phyloP scores from a whole-genome alignment of 106 monocot genomes.

The Hemerocallis citrina region DNA sequence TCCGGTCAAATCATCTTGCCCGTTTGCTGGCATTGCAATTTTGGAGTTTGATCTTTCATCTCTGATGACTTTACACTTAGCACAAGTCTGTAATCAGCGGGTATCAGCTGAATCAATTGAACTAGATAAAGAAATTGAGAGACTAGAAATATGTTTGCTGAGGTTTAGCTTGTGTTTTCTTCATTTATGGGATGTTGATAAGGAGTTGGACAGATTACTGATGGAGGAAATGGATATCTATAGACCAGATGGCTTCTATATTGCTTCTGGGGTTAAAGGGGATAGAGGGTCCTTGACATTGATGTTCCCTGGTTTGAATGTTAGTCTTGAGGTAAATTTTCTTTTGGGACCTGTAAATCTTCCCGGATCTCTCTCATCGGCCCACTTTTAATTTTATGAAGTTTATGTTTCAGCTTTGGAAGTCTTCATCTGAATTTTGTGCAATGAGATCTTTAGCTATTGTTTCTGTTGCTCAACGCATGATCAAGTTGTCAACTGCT shows the following conservation, averaged over 20 bases:
- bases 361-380: not conserved
- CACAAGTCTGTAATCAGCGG: conserved; percentile 16
- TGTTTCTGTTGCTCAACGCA: conserved; percentile 89
- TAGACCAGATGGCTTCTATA: conserved; percentile 55
- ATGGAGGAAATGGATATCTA: conserved; percentile 65
- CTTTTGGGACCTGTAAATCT: conserved; percentile 1
- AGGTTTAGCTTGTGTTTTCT: conserved; percentile 78
- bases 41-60: conserved; percentile 78
- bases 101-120: conserved; percentile 5
- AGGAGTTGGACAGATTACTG: conserved; percentile 69
- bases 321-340: conserved; percentile 66
- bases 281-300: conserved; percentile 80
- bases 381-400: conserved; percentile 1
- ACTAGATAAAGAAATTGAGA: conserved; percentile 18
- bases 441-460: conserved; percentile 92
- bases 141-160: conserved; percentile 53
- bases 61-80: conserved; percentile 26
- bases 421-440: conserved; percentile 79
- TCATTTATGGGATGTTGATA: conserved; percentile 88
- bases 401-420: conserved; percentile 82
- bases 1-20: conserved; percentile 71
- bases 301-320: conserved; percentile 68
- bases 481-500: conserved; percentile 70
- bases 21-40: conserved; percentile 67
- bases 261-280: conserved; percentile 67